These are phyloP conservation scores for Phoma sp. DNA, from an alignment of 2,329 filamentous ascomycete genomes.

Conservation along the genomic window DNA sequence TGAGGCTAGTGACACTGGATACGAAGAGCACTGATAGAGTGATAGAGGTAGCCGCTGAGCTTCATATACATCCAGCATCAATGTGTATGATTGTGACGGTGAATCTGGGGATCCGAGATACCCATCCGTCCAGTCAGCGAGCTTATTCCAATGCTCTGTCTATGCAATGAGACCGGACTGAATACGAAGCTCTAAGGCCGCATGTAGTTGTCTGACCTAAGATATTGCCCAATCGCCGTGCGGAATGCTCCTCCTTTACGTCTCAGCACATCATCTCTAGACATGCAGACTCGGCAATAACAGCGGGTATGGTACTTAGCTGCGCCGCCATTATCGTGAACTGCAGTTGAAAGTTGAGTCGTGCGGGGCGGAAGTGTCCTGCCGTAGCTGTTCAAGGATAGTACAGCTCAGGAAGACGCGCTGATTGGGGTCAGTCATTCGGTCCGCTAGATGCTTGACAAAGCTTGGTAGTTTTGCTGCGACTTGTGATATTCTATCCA, in stretches of 20 bases:
- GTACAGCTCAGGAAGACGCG: background rate
- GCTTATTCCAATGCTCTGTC: background rate
- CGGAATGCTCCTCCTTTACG: background rate
- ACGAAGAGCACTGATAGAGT: slow-evolving; percentile 1
- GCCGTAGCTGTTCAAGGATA: slow-evolving; percentile 1
- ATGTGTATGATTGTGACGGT: background rate
- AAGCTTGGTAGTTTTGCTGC: slow-evolving; percentile 1
- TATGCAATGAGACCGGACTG: background rate
- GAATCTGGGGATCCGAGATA: slow-evolving; percentile 15
- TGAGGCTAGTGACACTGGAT: background rate
- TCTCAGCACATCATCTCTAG: background rate
- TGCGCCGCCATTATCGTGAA: slow-evolving; percentile 1
- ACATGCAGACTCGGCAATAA: background rate
- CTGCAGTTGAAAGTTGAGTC: background rate
- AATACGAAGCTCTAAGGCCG: background rate
- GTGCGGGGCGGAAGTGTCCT: background rate
- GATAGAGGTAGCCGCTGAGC: background rate
- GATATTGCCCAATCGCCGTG: background rate
- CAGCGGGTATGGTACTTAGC: background rate
- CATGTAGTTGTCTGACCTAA: background rate
- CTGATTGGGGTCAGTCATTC: background rate
- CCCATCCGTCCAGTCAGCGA: background rate
- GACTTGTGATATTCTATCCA: background rate
- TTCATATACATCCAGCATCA: slow-evolving; percentile 9
- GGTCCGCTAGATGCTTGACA: background rate